Conservation (phyloP, 2,329 filamentous ascomycete genomes). For the Dothistroma septosporum region DNA sequence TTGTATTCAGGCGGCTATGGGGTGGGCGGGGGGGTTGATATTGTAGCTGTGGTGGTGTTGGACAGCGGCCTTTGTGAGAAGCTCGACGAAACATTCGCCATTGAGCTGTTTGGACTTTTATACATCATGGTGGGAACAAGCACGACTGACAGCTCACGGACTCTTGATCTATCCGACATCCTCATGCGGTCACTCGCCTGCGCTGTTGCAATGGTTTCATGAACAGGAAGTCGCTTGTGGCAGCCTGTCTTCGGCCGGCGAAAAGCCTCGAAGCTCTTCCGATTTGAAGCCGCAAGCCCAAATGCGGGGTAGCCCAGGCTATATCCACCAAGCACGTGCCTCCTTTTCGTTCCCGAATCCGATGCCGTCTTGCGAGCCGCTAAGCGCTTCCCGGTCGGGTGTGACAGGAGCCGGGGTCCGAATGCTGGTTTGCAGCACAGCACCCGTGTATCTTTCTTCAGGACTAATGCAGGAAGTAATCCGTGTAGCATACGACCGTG, state of each 20-base stretch:
- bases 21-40: too few relatives aligned
- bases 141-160: not conserved
- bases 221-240: not conserved
- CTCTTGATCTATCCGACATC: not conserved
- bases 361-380: not conserved
- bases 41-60: too few relatives aligned
- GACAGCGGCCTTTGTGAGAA: too few relatives aligned
- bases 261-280: not conserved
- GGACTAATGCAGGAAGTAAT: slow-evolving; percentile 13
- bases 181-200: not conserved
- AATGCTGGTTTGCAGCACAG: not conserved
- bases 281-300: not conserved
- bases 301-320: not conserved
- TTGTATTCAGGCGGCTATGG: too few relatives aligned
- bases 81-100: not conserved
- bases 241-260: not conserved
- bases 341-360: not conserved
- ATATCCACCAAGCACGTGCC: too few relatives aligned
- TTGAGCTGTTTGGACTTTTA: not conserved
- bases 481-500: slow-evolving; percentile 6
- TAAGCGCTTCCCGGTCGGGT: not conserved
- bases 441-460: too few relatives aligned
- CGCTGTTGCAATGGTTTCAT: not conserved
- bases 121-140: not conserved
- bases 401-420: not conserved